phyloP scores from a whole-genome alignment of 805 yeast species.

The Sugiyamaella smithiae region DNA sequence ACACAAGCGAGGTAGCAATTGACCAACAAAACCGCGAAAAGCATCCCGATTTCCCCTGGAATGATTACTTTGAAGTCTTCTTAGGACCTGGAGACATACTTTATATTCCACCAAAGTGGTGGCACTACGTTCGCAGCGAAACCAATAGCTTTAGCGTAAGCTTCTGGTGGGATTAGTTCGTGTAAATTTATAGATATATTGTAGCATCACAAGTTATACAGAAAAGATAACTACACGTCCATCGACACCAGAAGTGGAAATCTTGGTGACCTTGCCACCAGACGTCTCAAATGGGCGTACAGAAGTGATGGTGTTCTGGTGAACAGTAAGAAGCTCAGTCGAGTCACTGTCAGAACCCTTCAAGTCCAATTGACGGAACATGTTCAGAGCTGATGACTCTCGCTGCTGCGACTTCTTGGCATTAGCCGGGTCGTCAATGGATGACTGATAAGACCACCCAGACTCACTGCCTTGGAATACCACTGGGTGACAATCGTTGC shows the following conservation, averaged over 20 bases:
- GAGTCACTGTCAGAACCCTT: constrained; percentile 66
- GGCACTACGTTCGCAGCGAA: constrained; percentile 29
- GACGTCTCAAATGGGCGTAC: constrained; percentile 49
- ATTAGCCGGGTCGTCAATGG: constrained; percentile 56
- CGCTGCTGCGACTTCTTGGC: constrained; percentile 48
- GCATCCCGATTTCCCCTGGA: constrained; percentile 26
- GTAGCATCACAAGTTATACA: constrained; percentile 37
- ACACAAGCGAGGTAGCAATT: constrained; percentile 27
- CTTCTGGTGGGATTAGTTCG: constrained; percentile 25
- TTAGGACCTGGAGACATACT: constrained; percentile 29
- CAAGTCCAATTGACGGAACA: constrained; percentile 93
- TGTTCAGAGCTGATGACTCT: constrained; percentile 58
- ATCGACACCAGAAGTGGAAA: constrained; percentile 81
- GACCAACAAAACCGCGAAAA: constrained; percentile 18
- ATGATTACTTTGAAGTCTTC: constrained; percentile 23
- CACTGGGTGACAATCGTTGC: constrained; percentile 88
- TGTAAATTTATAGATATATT: neutral
- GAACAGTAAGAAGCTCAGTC: constrained; percentile 65
- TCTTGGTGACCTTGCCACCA: constrained; percentile 52
- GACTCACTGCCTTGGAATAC: constrained; percentile 68
- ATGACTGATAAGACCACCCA: constrained; percentile 58
- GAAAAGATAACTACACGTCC: constrained; percentile 84
- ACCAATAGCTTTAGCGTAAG: constrained; percentile 26
- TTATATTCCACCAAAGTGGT: constrained; percentile 30
- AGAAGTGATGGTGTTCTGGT: constrained; percentile 81